Percentiles rank a stretch among this genome's conserved stretches.
Conservation (phyloP, 1,284 basidiomycete species). For the Hemileia vastatrix region DNA sequence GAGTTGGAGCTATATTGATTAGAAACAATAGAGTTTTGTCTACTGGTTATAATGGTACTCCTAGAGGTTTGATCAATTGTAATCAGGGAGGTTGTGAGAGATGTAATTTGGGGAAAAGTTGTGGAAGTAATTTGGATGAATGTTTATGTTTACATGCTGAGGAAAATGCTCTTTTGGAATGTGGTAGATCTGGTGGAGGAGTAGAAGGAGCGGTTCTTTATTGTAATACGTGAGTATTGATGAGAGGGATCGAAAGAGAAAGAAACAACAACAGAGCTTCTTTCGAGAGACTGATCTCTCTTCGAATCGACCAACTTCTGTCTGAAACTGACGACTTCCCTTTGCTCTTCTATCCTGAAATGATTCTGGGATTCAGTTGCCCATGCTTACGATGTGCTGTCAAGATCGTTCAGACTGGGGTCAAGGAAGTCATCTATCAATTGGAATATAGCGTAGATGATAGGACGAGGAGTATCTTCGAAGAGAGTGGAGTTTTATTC, state of each 20-base stretch:
- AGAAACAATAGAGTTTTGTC: too few species aligned
- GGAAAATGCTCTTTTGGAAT: slow-evolving; percentile 90
- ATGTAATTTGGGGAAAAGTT: slow-evolving; percentile 55
- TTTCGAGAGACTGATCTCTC: too few species aligned
- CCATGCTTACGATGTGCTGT: slow-evolving; percentile 90
- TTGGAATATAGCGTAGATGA: slow-evolving; percentile 84
- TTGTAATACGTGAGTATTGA: slow-evolving; percentile 58
- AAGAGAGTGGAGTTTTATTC: slow-evolving; percentile 44
- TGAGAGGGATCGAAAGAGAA: too few species aligned
- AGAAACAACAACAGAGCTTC: too few species aligned
- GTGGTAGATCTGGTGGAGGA: slow-evolving; percentile 67
- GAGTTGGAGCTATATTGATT: too few species aligned
- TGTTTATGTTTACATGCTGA: slow-evolving; percentile 95
- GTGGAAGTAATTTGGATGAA: slow-evolving; percentile 57
- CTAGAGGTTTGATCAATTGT: slow-evolving; percentile 76
- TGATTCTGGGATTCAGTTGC: slow-evolving; percentile 58
- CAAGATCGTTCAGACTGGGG: slow-evolving; percentile 92
- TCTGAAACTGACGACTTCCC: too few species aligned
- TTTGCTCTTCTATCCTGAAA: background rate
- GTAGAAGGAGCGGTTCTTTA: slow-evolving; percentile 63
- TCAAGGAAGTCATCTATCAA: slow-evolving; percentile 88
- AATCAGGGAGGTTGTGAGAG: slow-evolving; percentile 72
- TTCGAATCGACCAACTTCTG: too few species aligned
- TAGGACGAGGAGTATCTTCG: slow-evolving; percentile 42
- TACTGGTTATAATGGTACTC: slow-evolving; percentile 98